Evolutionary conservation across 2,329 filamentous ascomycete species (phyloP), one percentile per base, ranked within the genome.

Genomic region (Sporothrix globosa): DNA sequence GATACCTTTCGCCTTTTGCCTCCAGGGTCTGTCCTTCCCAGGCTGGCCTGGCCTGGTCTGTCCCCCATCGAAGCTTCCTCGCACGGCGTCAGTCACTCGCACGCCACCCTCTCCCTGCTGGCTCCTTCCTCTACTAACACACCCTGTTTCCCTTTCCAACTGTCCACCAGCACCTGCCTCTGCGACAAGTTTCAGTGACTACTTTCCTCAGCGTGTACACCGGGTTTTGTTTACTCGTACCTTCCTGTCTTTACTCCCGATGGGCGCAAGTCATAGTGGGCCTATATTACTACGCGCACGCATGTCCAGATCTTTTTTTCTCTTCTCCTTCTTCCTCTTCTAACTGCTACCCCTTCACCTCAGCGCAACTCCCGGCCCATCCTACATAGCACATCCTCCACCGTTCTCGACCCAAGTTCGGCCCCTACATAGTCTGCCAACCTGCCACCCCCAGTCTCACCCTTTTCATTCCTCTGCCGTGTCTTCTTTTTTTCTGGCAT

Each of bases 301-400:
- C n/a, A 21, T 39, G 30, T 54, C 65, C 48, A 24, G 11, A 44
- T 17, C n/a, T 27, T 30, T 30, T 56, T 27, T 56, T n/a, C 34
- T 19, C 24, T 39, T 21, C 56, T 60, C 30, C 54, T 11, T 19
- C 54, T 24, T 11, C 34, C 39, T 19, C 56, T 24, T 4, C 53
- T n/a, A n/a, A 56, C 53, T 6, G 34, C 27, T 4, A 34, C 53
- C 3, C 11, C 30, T 30, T 21, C 58, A 46, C 58, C 2, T 46
- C 39, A 10, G 46, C 58, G 39, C 58, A 63, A 63, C 58, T 63
- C 58, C 58, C 58, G 58, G 58, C n/a, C n/a, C 58, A 63, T 63
- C 39, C 58, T 52, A 30, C 27, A 30, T 3, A 52, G 46, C 61
- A 66, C 6, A 9, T 34, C 34, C 34, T 34, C 34, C 34, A 9